Percentiles rank a stretch among this genome's conserved stretches.
phyloP scores from a whole-genome alignment of 495 filamentous ascomycete genomes.

The Patellaria atrata region DNA sequence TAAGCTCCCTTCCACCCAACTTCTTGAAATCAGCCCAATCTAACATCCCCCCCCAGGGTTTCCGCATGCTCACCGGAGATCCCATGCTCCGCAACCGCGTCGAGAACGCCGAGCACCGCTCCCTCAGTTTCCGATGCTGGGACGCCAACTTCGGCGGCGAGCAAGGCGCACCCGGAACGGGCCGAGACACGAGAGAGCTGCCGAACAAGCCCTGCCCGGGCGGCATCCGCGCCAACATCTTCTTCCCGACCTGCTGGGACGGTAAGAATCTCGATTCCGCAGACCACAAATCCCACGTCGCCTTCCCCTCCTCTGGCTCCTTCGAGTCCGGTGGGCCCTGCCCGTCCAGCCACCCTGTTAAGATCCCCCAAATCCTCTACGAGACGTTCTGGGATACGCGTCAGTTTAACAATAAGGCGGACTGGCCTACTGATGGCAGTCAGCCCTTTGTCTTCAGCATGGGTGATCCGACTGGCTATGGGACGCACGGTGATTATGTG shows the following conservation, averaged over 20 bases:
- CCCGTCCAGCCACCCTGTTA: constrained; percentile 12
- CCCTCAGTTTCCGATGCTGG: constrained; percentile 25
- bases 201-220: constrained; percentile 31
- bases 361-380: constrained; percentile 18
- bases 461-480: constrained; percentile 11
- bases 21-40: too few relatives aligned
- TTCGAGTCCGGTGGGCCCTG: constrained; percentile 9
- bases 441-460: constrained; percentile 19
- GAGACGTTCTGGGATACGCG: constrained; percentile 16
- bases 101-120: constrained; percentile 34
- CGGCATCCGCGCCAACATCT: constrained; percentile 22
- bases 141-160: constrained; percentile 13
- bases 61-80: constrained; percentile 41
- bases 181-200: constrained; percentile 11
- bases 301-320: constrained; percentile 9
- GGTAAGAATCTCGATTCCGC: constrained; percentile 16
- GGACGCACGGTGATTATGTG: constrained; percentile 10
- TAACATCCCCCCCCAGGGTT: constrained; percentile 28
- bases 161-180: constrained; percentile 9
- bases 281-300: constrained; percentile 17
- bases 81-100: constrained; percentile 28
- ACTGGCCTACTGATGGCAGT: constrained; percentile 11
- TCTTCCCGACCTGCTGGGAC: constrained; percentile 18
- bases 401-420: constrained; percentile 6
- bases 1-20: too few relatives aligned